Evolutionary conservation across 495 filamentous ascomycete genomes (phyloP).

Genomic region (Filosporella fistucella): DNA sequence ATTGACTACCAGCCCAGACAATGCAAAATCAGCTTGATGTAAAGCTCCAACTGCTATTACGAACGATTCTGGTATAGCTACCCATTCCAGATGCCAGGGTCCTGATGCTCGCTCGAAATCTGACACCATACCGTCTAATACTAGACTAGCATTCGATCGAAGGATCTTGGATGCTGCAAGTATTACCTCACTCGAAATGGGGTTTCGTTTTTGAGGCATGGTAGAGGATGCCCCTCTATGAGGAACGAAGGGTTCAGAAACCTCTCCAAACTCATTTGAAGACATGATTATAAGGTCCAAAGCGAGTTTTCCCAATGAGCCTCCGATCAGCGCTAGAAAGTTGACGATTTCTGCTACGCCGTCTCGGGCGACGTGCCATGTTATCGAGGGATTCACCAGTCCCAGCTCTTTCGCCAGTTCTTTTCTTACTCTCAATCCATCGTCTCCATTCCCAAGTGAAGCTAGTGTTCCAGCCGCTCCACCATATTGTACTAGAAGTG

Average conservation of each 20-base stretch:
- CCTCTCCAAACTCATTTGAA: slow-evolving; percentile 48
- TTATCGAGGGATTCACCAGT: slow-evolving; percentile 32
- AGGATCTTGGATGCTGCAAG: slow-evolving; percentile 46
- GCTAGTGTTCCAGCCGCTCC: slow-evolving; percentile 45
- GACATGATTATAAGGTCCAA: slow-evolving; percentile 54
- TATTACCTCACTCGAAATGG: slow-evolving; percentile 49
- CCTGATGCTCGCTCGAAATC: slow-evolving; percentile 50
- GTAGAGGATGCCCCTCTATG: slow-evolving; percentile 49
- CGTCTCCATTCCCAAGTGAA: slow-evolving; percentile 32
- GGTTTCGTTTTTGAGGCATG: slow-evolving; percentile 54
- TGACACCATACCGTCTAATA: slow-evolving; percentile 48
- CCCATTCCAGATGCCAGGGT: slow-evolving; percentile 52
- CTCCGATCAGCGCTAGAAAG: slow-evolving; percentile 44
- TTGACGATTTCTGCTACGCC: slow-evolving; percentile 45
- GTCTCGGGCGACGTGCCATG: slow-evolving; percentile 46
- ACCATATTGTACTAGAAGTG: slow-evolving; percentile 41
- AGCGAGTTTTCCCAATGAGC: slow-evolving; percentile 45
- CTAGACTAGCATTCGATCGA: slow-evolving; percentile 42
- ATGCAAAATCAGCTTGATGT: slow-evolving; percentile 41
- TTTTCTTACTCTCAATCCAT: slow-evolving; percentile 36
- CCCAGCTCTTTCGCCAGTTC: slow-evolving; percentile 36
- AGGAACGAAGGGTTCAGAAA: slow-evolving; percentile 49
- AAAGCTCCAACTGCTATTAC: slow-evolving; percentile 44
- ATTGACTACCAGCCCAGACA: slow-evolving; percentile 44
- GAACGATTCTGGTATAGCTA: slow-evolving; percentile 47